Percentiles rank a stretch among this genome's conserved stretches.
Evolutionary conservation across 2,329 filamentous ascomycete species (phyloP).

Genomic region (Claviceps quebecensis): DNA sequence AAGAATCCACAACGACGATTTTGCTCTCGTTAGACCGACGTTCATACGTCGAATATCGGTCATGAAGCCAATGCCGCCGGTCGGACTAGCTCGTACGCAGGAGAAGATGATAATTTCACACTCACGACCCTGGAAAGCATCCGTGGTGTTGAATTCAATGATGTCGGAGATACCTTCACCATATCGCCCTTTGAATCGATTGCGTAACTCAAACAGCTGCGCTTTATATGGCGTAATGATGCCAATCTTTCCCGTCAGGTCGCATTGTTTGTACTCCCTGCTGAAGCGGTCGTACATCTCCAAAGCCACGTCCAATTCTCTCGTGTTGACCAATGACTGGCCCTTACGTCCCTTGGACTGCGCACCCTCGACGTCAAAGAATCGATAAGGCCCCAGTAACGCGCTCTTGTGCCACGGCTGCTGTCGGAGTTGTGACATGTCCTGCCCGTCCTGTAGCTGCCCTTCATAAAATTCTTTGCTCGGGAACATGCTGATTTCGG

Average conservation of each 20-base stretch:
- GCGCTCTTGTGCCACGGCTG: slow-evolving; percentile 76
- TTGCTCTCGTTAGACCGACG: slow-evolving; percentile 90
- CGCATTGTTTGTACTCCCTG: slow-evolving; percentile 52
- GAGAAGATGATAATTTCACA: slow-evolving; percentile 98
- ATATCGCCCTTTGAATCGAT: slow-evolving; percentile 57
- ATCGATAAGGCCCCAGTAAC: slow-evolving; percentile 82
- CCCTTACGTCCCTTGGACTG: slow-evolving; percentile 71
- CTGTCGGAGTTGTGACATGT: slow-evolving; percentile 63
- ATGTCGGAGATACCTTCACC: slow-evolving; percentile 60
- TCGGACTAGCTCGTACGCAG: slow-evolving; percentile 85
- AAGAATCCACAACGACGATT: slow-evolving; percentile 91
- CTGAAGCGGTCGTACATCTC: slow-evolving; percentile 69
- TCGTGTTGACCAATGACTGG: slow-evolving; percentile 79
- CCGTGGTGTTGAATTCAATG: slow-evolving; percentile 97
- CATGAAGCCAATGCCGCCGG: slow-evolving; percentile 95
- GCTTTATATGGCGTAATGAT: slow-evolving; percentile 98
- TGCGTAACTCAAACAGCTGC: slow-evolving; percentile 68
- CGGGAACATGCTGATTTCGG: slow-evolving; percentile 84
- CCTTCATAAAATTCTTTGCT: slow-evolving; percentile 88
- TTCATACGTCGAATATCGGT: slow-evolving; percentile 98
- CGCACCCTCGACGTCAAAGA: slow-evolving; percentile 88
- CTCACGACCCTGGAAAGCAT: slow-evolving; percentile 93
- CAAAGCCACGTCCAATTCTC: slow-evolving; percentile 77
- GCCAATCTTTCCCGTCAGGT: slow-evolving; percentile 74
- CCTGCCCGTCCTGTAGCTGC: slow-evolving; percentile 66